Evolutionary conservation across 2,329 filamentous ascomycete genomes (phyloP).

Genomic region (Tympanopsis confertula): DNA sequence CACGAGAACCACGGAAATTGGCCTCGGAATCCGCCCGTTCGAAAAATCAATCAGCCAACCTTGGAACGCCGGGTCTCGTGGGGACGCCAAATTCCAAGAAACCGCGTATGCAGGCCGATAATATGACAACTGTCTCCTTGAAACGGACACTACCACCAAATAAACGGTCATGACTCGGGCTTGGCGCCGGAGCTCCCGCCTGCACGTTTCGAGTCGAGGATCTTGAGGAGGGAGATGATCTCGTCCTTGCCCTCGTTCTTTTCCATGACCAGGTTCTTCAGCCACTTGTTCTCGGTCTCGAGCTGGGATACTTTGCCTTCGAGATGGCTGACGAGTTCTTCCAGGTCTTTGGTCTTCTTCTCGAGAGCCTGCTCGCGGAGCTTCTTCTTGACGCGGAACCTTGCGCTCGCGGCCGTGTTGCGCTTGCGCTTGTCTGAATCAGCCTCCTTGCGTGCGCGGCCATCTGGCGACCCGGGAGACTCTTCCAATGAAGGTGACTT

Average conservation of each 20-base stretch:
- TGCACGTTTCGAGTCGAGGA: not conserved
- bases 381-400: conserved; percentile 54
- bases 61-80: not conserved
- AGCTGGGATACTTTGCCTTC: conserved; percentile 36
- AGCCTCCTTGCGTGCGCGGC: conserved; percentile 31
- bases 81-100: no score
- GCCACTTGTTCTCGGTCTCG: conserved; percentile 40
- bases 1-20: no score
- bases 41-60: not conserved
- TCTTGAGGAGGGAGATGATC: not conserved
- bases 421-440: conserved; percentile 49
- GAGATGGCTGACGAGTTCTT: conserved; percentile 39
- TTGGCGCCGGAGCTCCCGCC: not conserved
- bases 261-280: conserved; percentile 38
- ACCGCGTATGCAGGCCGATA: no score
- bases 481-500: no score
- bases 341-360: conserved; percentile 39
- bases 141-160: not conserved
- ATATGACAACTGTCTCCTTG: no score
- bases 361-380: conserved; percentile 45
- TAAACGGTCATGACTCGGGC: not conserved
- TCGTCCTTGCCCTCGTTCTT: conserved; percentile 24
- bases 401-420: conserved; percentile 47
- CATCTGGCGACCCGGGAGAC: conserved; percentile 26
- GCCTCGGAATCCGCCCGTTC: no score